Conservation (phyloP, 164 flowering plant genomes). For the Stephania yunnanensis region DNA sequence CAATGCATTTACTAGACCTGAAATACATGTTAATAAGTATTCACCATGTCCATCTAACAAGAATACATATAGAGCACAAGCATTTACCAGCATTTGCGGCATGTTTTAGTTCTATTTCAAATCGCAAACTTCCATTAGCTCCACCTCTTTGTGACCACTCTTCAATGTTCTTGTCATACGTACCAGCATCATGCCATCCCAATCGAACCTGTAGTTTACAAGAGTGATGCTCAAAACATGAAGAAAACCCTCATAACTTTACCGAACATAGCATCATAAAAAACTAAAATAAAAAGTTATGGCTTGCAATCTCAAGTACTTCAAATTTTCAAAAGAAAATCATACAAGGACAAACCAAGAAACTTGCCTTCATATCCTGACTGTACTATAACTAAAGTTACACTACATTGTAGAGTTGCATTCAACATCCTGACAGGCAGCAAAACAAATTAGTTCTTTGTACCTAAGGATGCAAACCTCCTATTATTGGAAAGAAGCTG, state of each 20-base stretch:
- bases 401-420: too few relatives aligned
- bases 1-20: constrained; percentile 91
- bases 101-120: constrained; percentile 85
- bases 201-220: constrained; percentile 63
- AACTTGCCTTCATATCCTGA: too few relatives aligned
- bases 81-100: constrained; percentile 92
- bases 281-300: neutral
- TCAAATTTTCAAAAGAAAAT: neutral
- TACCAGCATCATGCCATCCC: constrained; percentile 99
- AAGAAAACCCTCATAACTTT: neutral
- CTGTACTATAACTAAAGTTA: too few relatives aligned
- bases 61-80: neutral
- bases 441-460: too few relatives aligned
- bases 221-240: neutral
- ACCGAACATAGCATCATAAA: neutral
- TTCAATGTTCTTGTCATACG: constrained; percentile 82
- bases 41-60: constrained; percentile 4
- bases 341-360: too few relatives aligned
- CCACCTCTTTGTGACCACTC: constrained; percentile 96
- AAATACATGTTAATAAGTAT: constrained; percentile 22
- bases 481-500: too few relatives aligned
- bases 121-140: constrained; percentile 93
- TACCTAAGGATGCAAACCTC: too few relatives aligned
- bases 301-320: neutral
- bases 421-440: too few relatives aligned